Conservation (phyloP, 805 yeast genomes). For the Metschnikowia anglica region DNA sequence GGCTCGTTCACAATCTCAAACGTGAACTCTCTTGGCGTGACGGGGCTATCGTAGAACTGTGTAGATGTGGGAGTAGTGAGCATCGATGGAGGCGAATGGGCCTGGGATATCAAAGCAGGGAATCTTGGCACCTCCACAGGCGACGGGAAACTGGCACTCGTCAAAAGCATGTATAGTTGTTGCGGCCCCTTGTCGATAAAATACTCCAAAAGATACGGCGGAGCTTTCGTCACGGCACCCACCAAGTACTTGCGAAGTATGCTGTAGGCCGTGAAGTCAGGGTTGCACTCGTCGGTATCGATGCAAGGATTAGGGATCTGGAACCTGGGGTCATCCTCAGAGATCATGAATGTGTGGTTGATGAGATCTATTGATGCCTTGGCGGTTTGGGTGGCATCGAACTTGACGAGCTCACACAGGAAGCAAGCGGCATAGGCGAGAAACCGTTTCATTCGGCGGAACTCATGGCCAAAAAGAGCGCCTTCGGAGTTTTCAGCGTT, state of each 20-base stretch:
- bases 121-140: not conserved
- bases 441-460: slow-evolving; percentile 50
- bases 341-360: slow-evolving; percentile 30
- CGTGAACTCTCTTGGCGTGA: slow-evolving; percentile 1
- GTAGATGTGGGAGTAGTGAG: not conserved
- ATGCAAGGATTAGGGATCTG: slow-evolving; percentile 24
- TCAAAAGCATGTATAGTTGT: slow-evolving; percentile 10
- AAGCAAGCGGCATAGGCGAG: slow-evolving; percentile 50
- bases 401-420: slow-evolving; percentile 38
- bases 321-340: slow-evolving; percentile 22
- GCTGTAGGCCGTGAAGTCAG: slow-evolving; percentile 8
- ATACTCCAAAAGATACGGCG: slow-evolving; percentile 14
- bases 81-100: not conserved
- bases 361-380: slow-evolving; percentile 33
- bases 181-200: slow-evolving; percentile 19
- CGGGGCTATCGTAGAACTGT: slow-evolving; percentile 2
- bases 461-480: slow-evolving; percentile 23
- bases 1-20: slow-evolving; percentile 1
- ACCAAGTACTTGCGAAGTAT: slow-evolving; percentile 14
- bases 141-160: slow-evolving; percentile 4
- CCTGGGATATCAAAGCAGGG: not conserved
- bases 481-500: slow-evolving; percentile 13
- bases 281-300: slow-evolving; percentile 2
- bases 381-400: slow-evolving; percentile 21
- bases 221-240: slow-evolving; percentile 14